Evolutionary conservation across 768 basidiomycete genomes (phyloP).

Genomic region (Podaxis sp.): DNA sequence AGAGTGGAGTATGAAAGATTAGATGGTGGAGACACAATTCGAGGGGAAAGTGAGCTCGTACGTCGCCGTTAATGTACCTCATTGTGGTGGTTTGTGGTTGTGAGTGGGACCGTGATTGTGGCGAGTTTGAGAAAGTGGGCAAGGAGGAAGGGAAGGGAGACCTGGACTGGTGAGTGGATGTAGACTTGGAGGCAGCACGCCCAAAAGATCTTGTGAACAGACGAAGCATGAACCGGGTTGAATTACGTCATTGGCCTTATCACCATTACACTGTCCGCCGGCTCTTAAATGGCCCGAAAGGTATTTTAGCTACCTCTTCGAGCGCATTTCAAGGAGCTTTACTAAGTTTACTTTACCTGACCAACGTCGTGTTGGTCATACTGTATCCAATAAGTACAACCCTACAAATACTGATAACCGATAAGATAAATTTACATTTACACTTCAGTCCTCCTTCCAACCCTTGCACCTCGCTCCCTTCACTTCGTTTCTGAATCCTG

Average conservation of each 20-base stretch:
- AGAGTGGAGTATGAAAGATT: neutral
- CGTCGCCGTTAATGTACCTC: slow-evolving; percentile 26
- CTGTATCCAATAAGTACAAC: neutral
- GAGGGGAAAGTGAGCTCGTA: slow-evolving; percentile 15
- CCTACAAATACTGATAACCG: neutral
- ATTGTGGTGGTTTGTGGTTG: slow-evolving; percentile 3
- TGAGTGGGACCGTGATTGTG: neutral
- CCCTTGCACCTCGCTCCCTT: neutral
- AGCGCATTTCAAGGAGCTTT: neutral
- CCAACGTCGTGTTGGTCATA: neutral
- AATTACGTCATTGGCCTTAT: slow-evolving; percentile 4
- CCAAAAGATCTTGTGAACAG: neutral
- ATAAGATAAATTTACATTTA: neutral
- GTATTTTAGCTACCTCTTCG: neutral
- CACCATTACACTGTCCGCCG: neutral
- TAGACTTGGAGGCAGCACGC: neutral
- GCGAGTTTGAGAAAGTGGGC: neutral
- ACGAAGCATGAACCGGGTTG: neutral
- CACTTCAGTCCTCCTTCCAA: neutral
- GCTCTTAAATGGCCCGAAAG: too few relatives aligned
- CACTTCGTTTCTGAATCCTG: slow-evolving; percentile 8
- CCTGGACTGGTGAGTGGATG: neutral
- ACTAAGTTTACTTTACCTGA: neutral
- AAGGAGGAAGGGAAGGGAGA: neutral
- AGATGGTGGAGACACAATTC: neutral